These are phyloP conservation scores for Kodamaea neixiangensis DNA, from an alignment of 805 yeast genomes.

Conservation along the genomic window DNA sequence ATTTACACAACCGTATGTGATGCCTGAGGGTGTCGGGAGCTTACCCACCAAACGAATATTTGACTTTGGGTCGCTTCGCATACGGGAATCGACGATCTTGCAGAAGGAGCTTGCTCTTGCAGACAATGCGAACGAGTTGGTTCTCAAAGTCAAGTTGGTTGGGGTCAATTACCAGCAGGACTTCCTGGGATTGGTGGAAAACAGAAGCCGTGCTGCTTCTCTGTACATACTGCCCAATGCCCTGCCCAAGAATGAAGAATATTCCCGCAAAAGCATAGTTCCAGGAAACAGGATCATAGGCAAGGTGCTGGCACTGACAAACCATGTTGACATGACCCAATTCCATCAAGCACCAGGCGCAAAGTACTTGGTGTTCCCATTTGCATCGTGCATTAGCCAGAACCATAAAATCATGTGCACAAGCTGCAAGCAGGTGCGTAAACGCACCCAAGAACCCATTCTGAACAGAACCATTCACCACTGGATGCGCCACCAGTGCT, in stretches of 20 bases:
- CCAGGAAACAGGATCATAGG: slow-evolving; percentile 40
- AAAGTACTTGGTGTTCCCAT: slow-evolving; percentile 36
- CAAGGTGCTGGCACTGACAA: slow-evolving; percentile 18
- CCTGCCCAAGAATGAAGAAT: not conserved
- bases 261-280: slow-evolving; percentile 17
- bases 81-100: slow-evolving; percentile 28
- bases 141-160: slow-evolving; percentile 28
- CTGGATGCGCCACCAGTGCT: slow-evolving; percentile 23
- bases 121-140: slow-evolving; percentile 18
- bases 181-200: slow-evolving; percentile 19
- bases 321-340: slow-evolving; percentile 4
- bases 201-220: not conserved
- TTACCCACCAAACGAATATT: slow-evolving; percentile 24
- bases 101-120: slow-evolving; percentile 24
- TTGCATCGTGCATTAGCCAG: slow-evolving; percentile 4
- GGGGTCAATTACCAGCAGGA: slow-evolving; percentile 31
- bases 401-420: not conserved
- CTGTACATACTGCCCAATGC: not conserved
- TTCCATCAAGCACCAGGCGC: slow-evolving; percentile 8
- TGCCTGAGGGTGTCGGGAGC: not conserved
- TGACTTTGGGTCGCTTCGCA: slow-evolving; percentile 18
- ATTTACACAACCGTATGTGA: not conserved
- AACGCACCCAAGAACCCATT: not conserved
- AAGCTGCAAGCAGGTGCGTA: not conserved
- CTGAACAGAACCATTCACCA: slow-evolving; percentile 13